Evolutionary conservation across 768 basidiomycete species (phyloP).

Genomic region (Leucocoprinus birnbaumii): DNA sequence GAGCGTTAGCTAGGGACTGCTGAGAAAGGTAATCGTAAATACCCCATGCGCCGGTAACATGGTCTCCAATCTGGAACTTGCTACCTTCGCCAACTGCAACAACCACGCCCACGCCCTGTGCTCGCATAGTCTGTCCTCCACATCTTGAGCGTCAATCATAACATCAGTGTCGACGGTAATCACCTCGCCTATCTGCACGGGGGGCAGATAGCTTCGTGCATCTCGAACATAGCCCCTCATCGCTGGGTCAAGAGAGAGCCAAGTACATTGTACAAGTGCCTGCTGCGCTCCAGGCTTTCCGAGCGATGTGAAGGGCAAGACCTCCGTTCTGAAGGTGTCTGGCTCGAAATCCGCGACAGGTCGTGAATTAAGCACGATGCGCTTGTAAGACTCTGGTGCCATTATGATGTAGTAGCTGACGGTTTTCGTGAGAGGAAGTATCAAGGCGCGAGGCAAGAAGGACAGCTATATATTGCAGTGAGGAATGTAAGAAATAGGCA

Average conservation of each 20-base stretch:
- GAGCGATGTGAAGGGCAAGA: slow-evolving; percentile 45
- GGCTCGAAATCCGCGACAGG: slow-evolving; percentile 67
- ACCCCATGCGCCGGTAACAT: slow-evolving; percentile 66
- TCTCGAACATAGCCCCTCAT: slow-evolving; percentile 85
- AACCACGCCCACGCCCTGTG: slow-evolving; percentile 63
- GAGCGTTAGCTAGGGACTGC: not conserved
- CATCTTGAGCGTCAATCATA: not conserved
- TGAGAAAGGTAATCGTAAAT: slow-evolving; percentile 19
- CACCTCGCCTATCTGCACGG: slow-evolving; percentile 67
- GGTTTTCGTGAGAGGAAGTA: not conserved
- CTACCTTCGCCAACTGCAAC: slow-evolving; percentile 53
- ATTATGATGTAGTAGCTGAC: not conserved
- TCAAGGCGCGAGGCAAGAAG: not conserved
- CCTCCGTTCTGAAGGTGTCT: slow-evolving; percentile 69
- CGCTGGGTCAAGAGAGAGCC: slow-evolving; percentile 82
- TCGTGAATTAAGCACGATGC: slow-evolving; percentile 74
- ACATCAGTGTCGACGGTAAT: not conserved
- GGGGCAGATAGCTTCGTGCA: slow-evolving; percentile 65
- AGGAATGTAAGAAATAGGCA: too few relatives aligned
- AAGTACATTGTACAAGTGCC: slow-evolving; percentile 76
- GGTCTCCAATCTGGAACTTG: slow-evolving; percentile 60
- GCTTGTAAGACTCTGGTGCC: slow-evolving; percentile 43
- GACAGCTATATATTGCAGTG: too few relatives aligned
- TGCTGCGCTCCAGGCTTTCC: slow-evolving; percentile 44
- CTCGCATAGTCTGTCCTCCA: slow-evolving; percentile 62